Conservation (phyloP, 208 protist genomes). For the Trypanosoma lewisi region DNA sequence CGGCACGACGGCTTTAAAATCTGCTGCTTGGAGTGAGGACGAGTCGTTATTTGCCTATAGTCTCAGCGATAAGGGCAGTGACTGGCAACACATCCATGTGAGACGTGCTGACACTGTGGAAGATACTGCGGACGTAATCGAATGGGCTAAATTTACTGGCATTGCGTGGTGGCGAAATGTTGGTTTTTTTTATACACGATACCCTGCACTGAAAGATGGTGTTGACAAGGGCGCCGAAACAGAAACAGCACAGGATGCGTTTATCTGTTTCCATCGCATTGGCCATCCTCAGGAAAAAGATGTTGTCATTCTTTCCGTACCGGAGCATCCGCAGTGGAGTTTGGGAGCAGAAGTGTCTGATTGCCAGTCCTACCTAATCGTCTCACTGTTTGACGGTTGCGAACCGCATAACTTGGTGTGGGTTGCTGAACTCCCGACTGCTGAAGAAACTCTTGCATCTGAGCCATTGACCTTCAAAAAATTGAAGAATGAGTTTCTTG, state of each 20-base stretch:
- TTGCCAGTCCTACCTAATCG: conserved; percentile 75
- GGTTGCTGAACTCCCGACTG: conserved; percentile 56
- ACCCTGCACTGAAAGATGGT: conserved; percentile 51
- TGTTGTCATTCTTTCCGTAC: conserved; percentile 59
- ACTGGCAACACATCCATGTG: conserved; percentile 89
- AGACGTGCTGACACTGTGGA: conserved; percentile 46
- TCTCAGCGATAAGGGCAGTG: conserved; percentile 85
- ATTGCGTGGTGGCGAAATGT: conserved; percentile 80
- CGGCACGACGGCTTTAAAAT: conserved; percentile 77
- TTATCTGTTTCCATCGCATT: conserved; percentile 89
- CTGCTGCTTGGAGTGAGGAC: conserved; percentile 62
- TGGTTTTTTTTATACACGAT: conserved; percentile 94
- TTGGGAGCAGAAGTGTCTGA: conserved; percentile 70
- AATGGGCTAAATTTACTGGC: conserved; percentile 90
- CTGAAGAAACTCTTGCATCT: conserved; percentile 30
- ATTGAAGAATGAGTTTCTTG: conserved; percentile 84
- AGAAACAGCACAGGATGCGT: conserved; percentile 68
- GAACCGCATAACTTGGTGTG: conserved; percentile 86
- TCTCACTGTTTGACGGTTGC: conserved; percentile 65
- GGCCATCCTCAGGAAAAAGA: conserved; percentile 81
- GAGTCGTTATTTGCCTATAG: conserved; percentile 85
- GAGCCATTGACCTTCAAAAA: conserved; percentile 56
- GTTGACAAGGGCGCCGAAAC: conserved; percentile 88
- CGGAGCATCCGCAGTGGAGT: conserved; percentile 75
- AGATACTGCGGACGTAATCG: conserved; percentile 66